Percentiles rank a stretch among this genome's conserved stretches.
Evolutionary conservation across 805 yeast genomes (phyloP).

Genomic region (Candida germanica): DNA sequence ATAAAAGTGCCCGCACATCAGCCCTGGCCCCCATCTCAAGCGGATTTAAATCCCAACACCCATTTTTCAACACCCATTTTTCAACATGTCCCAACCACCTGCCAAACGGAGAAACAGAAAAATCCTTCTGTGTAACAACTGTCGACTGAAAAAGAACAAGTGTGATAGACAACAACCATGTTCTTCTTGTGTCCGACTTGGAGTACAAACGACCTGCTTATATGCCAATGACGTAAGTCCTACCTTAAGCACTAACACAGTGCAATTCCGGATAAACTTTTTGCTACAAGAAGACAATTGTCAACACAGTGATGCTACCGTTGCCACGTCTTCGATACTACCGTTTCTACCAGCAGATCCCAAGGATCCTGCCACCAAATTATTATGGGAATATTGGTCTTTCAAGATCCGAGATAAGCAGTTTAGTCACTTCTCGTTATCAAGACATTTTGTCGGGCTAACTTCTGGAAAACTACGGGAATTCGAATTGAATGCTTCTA

Average conservation of each 20-base stretch:
- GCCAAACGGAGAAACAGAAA: slow-evolving; percentile 21
- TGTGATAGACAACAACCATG: slow-evolving; percentile 33
- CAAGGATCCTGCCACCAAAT: slow-evolving; percentile 8
- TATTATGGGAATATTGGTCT: slow-evolving; percentile 10
- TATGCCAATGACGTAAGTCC: not conserved
- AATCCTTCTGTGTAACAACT: slow-evolving; percentile 27
- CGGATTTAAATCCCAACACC: too few species aligned
- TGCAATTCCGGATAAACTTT: not conserved
- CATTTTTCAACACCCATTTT: too few species aligned
- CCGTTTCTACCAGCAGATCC: slow-evolving; percentile 9
- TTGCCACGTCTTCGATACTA: slow-evolving; percentile 1
- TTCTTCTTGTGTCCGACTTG: slow-evolving; percentile 19
- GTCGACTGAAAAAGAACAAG: slow-evolving; percentile 30
- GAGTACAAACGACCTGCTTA: slow-evolving; percentile 9
- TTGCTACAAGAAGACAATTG: not conserved
- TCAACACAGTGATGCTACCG: not conserved
- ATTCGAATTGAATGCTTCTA: not conserved
- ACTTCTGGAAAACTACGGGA: not conserved
- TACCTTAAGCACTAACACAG: not conserved
- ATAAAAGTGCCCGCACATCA: too few species aligned
- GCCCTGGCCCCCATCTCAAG: too few species aligned
- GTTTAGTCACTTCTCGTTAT: slow-evolving; percentile 4
- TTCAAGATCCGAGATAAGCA: slow-evolving; percentile 7
- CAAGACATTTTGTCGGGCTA: slow-evolving; percentile 7
- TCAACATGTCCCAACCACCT: not conserved